phyloP scores from a whole-genome alignment of 805 yeast species.

The Pichia membranifaciens region DNA sequence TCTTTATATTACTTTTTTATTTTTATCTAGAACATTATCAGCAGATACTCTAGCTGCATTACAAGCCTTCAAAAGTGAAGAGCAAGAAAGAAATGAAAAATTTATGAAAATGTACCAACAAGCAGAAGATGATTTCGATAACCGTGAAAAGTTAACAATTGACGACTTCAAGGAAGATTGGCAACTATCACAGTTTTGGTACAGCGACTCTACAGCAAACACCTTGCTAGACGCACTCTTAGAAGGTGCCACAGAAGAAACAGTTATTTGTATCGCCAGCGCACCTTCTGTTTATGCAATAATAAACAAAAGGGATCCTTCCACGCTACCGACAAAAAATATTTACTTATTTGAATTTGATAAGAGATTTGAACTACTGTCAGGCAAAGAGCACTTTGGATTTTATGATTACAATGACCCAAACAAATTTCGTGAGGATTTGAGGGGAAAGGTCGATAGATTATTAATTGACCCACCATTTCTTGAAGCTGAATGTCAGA shows the following conservation, averaged over 20 bases:
- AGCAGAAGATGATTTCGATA: conserved; percentile 53
- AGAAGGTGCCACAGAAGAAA: conserved; percentile 67
- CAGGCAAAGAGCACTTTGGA: conserved; percentile 60
- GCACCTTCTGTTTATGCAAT: conserved; percentile 94
- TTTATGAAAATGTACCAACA: conserved; percentile 48
- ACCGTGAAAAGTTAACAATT: conserved; percentile 36
- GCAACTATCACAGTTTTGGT: conserved; percentile 94
- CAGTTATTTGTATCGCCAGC: conserved; percentile 70
- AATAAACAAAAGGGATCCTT: conserved; percentile 46
- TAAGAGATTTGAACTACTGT: conserved; percentile 64
- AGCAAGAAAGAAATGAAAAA: conserved; percentile 47
- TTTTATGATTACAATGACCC: conserved; percentile 77
- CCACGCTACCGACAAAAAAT: conserved; percentile 55
- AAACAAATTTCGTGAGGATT: conserved; percentile 46
- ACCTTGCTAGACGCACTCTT: conserved; percentile 62
- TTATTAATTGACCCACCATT: conserved; percentile 86
- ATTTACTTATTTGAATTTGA: conserved; percentile 78
- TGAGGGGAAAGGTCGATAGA: conserved; percentile 62
- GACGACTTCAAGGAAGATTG: conserved; percentile 84
- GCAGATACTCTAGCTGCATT: conserved; percentile 48
- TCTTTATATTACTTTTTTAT: too few relatives aligned
- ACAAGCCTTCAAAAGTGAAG: conserved; percentile 63
- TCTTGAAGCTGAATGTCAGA: conserved; percentile 74
- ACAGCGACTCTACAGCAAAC: conserved; percentile 66
- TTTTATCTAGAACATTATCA: conserved; percentile 34